phyloP scores from a whole-genome alignment of 169 alveolate genomes.

The Eimeria necatrix region DNA sequence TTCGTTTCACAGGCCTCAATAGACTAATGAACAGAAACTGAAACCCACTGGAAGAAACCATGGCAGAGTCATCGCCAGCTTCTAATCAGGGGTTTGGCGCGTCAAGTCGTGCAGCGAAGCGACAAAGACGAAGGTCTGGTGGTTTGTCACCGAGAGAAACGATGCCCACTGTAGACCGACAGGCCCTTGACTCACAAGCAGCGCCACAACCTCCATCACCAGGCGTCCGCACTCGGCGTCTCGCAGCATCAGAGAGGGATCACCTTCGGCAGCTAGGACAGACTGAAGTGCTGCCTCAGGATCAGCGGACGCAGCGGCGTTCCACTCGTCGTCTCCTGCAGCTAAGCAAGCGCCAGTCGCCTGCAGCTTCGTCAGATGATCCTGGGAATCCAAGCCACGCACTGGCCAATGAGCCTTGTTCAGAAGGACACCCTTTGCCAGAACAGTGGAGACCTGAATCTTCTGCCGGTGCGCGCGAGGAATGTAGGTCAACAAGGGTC shows the following conservation, averaged over 20 bases:
- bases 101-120: slow-evolving; percentile 55
- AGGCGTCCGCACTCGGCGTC: slow-evolving; percentile 58
- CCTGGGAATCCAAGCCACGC: background rate
- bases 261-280: background rate
- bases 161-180: slow-evolving; percentile 17
- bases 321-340: slow-evolving; percentile 54
- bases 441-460: background rate
- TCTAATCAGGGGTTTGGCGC: slow-evolving; percentile 35
- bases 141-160: slow-evolving; percentile 57
- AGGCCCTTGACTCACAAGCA: background rate
- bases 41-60: background rate
- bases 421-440: slow-evolving; percentile 9
- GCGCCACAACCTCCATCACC: background rate
- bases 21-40: too few relatives aligned
- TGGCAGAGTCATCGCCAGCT: background rate
- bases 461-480: background rate
- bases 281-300: slow-evolving; percentile 45
- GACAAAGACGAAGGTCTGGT: slow-evolving; percentile 59
- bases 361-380: background rate
- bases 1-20: too few relatives aligned
- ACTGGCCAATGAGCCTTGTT: background rate
- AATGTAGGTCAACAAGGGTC: background rate
- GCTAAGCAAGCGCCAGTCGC: slow-evolving; percentile 49
- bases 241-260: background rate
- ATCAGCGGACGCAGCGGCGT: slow-evolving; percentile 55